Percentiles rank a stretch among this genome's conserved stretches.
phyloP scores from a whole-genome alignment of 371 early-diverging fungal genomes.

The Mortierella sp. region DNA sequence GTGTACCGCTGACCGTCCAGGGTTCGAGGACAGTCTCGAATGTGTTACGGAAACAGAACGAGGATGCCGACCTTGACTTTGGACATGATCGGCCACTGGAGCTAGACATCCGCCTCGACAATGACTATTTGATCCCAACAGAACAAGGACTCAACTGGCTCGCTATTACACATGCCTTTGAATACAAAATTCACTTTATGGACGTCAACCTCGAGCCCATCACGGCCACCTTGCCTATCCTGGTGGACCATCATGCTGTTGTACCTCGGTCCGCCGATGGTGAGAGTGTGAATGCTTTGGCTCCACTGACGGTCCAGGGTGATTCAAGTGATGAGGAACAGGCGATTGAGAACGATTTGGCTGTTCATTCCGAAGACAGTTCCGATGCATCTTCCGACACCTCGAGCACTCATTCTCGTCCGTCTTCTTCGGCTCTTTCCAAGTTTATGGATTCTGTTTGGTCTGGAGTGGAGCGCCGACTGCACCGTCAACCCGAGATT shows the following conservation, averaged over 20 bases:
- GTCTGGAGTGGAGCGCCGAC: too few relatives aligned
- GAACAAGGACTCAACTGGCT: constrained; percentile 39
- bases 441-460: too few relatives aligned
- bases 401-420: too few relatives aligned
- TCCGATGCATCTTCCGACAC: too few relatives aligned
- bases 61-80: constrained; percentile 38
- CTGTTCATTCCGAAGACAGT: too few relatives aligned
- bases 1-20: constrained; percentile 19
- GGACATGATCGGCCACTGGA: constrained; percentile 30
- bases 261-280: too few relatives aligned
- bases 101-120: constrained; percentile 38
- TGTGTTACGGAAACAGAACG: constrained; percentile 24
- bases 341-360: too few relatives aligned
- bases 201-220: constrained; percentile 28
- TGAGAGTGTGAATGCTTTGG: too few relatives aligned
- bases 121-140: constrained; percentile 39
- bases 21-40: constrained; percentile 34
- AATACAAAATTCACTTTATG: constrained; percentile 39
- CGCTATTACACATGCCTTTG: constrained; percentile 31
- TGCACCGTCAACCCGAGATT: too few relatives aligned
- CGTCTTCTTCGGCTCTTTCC: too few relatives aligned
- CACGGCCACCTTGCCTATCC: constrained; percentile 27
- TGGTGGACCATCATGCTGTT: constrained; percentile 26
- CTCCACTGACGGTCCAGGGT: too few relatives aligned
- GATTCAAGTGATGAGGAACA: too few relatives aligned